A percentile compares a stretch with the other conserved stretches of the same genome.
phyloP scores from a whole-genome alignment of 805 yeast genomes.

The Lipomyces sp. region DNA sequence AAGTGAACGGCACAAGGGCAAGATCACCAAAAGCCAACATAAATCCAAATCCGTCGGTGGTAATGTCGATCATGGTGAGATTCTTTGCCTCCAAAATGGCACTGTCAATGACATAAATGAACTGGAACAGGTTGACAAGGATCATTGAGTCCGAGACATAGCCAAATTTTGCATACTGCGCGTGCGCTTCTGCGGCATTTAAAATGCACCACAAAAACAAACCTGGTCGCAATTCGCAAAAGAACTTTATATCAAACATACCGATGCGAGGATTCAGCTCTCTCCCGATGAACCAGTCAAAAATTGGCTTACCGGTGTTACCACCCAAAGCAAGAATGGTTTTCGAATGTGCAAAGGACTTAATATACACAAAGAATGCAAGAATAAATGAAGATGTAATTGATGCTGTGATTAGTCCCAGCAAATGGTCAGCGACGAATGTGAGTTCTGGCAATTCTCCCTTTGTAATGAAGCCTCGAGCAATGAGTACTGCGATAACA shows the following conservation, averaged over 20 bases:
- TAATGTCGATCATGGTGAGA: constrained; percentile 90
- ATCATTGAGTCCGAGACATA: constrained; percentile 66
- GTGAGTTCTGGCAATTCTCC: constrained; percentile 57
- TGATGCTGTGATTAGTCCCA: constrained; percentile 62
- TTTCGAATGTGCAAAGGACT: constrained; percentile 63
- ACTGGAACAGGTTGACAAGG: constrained; percentile 66
- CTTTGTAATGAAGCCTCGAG: constrained; percentile 52
- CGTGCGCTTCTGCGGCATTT: constrained; percentile 71
- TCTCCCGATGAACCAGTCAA: constrained; percentile 91
- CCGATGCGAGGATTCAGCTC: constrained; percentile 91
- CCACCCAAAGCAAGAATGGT: constrained; percentile 82
- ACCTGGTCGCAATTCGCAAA: constrained; percentile 94
- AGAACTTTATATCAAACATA: constrained; percentile 77
- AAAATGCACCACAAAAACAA: constrained; percentile 79
- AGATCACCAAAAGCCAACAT: constrained; percentile 95
- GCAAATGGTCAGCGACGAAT: constrained; percentile 65
- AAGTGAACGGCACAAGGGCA: constrained; percentile 88
- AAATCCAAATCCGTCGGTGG: constrained; percentile 95
- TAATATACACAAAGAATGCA: constrained; percentile 61
- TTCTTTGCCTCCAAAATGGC: constrained; percentile 87
- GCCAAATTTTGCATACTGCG: constrained; percentile 64
- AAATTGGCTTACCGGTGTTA: constrained; percentile 67
- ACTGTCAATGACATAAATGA: constrained; percentile 85
- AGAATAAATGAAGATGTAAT: constrained; percentile 61
- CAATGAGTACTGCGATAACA: constrained; percentile 43